Evolutionary conservation across 169 alveolate species (phyloP).

Genomic region (Cryptosporidium bovis): DNA sequence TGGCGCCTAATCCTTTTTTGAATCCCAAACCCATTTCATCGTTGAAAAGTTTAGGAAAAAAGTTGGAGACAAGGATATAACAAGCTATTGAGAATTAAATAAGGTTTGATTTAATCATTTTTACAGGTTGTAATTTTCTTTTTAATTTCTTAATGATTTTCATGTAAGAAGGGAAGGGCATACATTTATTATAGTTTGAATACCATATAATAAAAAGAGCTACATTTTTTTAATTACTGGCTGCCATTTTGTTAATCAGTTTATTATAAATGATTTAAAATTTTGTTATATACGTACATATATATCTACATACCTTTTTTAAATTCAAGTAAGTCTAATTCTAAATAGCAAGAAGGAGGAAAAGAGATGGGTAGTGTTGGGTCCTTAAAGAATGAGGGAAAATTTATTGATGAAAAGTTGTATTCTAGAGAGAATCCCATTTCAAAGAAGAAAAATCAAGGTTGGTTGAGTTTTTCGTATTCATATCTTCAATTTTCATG

Average conservation of each 20-base stretch:
- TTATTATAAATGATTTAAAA: not conserved
- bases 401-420: not conserved
- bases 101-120: too few species aligned
- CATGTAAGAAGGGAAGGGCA: too few species aligned
- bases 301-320: not conserved
- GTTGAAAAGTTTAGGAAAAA: conserved; percentile 13
- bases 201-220: too few species aligned
- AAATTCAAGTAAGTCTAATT: not conserved
- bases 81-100: too few species aligned
- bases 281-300: not conserved
- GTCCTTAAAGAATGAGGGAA: not conserved
- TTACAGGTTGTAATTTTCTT: too few species aligned
- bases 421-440: conserved; percentile 23
- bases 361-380: not conserved
- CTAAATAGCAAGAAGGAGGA: not conserved
- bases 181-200: too few species aligned
- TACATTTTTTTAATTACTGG: too few species aligned
- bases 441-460: conserved; percentile 10
- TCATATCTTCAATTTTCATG: conserved; percentile 58
- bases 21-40: conserved; percentile 42
- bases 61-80: conserved; percentile 4
- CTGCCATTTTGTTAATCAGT: too few species aligned
- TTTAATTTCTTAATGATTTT: too few species aligned
- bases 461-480: conserved; percentile 16
- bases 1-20: conserved; percentile 50